phyloP scores from a whole-genome alignment of 495 filamentous ascomycete genomes.

The Pseudevernia furfuracea region DNA sequence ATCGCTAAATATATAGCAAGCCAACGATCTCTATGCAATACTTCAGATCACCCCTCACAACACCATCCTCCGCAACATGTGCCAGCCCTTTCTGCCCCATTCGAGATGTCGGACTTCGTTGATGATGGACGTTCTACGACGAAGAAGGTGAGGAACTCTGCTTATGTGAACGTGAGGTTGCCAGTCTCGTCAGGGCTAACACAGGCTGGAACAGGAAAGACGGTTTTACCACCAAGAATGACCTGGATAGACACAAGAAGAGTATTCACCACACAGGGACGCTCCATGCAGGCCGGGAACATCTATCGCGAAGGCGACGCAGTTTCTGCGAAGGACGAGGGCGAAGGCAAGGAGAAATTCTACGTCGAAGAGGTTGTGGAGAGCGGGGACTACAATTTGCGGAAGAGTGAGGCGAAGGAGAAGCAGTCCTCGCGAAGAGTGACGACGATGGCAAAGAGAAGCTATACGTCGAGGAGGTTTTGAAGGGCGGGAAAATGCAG shows the following conservation, averaged over 20 bases:
- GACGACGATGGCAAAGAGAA: too few relatives aligned
- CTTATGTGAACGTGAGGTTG: not conserved
- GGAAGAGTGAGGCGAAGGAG: not conserved
- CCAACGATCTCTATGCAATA: too few relatives aligned
- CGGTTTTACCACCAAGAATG: conserved; percentile 79
- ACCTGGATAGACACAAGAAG: conserved; percentile 65
- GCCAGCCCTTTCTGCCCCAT: not conserved
- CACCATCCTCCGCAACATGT: too few relatives aligned
- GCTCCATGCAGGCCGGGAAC: not conserved
- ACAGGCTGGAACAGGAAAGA: conserved; percentile 48
- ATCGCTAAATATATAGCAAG: too few relatives aligned
- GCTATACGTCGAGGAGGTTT: too few relatives aligned
- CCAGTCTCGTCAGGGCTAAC: not conserved
- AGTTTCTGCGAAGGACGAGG: not conserved
- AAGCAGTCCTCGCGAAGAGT: too few relatives aligned
- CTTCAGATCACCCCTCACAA: too few relatives aligned
- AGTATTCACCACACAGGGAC: conserved; percentile 49
- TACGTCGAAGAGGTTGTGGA: not conserved
- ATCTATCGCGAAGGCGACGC: not conserved
- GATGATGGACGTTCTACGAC: not conserved
- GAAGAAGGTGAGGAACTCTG: not conserved
- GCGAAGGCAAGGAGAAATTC: not conserved
- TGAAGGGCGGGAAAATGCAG: too few relatives aligned
- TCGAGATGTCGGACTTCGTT: not conserved
- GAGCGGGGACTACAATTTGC: not conserved